phyloP scores from a whole-genome alignment of 495 filamentous ascomycete species.

The Xeromyces bisporus region DNA sequence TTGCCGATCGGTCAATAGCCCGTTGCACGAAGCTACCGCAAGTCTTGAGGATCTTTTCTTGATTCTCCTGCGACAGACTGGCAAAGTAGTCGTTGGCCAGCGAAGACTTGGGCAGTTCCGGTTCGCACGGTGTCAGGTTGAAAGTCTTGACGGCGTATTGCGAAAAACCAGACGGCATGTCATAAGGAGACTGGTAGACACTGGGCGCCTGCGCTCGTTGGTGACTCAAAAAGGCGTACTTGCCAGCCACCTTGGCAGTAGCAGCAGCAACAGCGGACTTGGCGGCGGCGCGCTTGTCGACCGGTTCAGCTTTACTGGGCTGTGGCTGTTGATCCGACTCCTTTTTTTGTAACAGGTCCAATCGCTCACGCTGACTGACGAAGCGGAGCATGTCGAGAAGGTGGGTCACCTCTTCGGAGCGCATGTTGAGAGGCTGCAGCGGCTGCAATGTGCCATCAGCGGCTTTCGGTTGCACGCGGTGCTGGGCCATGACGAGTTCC shows the following conservation, averaged over 20 bases:
- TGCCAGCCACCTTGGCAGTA: slow-evolving; percentile 24
- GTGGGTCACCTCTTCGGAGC: slow-evolving; percentile 30
- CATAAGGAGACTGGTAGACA: slow-evolving; percentile 33
- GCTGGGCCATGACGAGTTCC: slow-evolving; percentile 32
- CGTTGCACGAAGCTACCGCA: slow-evolving; percentile 32
- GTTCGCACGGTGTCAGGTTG: slow-evolving; percentile 19
- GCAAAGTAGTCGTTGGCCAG: slow-evolving; percentile 31
- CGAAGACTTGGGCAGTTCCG: slow-evolving; percentile 23
- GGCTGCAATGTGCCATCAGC: slow-evolving; percentile 26
- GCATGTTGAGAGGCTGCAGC: slow-evolving; percentile 30
- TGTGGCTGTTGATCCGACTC: slow-evolving; percentile 23
- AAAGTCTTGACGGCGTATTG: slow-evolving; percentile 28
- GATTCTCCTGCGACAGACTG: slow-evolving; percentile 21
- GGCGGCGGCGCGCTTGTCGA: slow-evolving; percentile 16
- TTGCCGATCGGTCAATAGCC: slow-evolving; percentile 24
- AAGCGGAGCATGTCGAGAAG: slow-evolving; percentile 32
- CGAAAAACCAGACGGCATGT: slow-evolving; percentile 30
- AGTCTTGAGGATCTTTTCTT: slow-evolving; percentile 30
- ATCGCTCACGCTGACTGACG: slow-evolving; percentile 28
- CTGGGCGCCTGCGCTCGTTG: slow-evolving; percentile 25
- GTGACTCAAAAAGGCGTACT: slow-evolving; percentile 29
- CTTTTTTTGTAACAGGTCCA: slow-evolving; percentile 29
- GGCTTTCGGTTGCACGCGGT: slow-evolving; percentile 29
- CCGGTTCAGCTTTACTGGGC: slow-evolving; percentile 23
- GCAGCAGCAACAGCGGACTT: too few species aligned